These are phyloP conservation scores for Cucumis melo DNA, from an alignment of 306 rosid species.

Conservation along the genomic window DNA sequence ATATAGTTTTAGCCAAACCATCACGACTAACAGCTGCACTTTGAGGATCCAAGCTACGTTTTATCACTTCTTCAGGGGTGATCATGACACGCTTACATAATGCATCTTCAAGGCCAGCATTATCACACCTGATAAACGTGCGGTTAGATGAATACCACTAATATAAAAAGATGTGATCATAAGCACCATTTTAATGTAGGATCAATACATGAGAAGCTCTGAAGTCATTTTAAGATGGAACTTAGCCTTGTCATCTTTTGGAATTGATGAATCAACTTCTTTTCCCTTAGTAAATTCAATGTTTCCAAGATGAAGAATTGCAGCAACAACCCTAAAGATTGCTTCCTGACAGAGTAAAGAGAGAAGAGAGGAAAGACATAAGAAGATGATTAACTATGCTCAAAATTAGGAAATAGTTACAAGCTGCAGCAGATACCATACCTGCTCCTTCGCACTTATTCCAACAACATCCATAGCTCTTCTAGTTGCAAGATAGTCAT, in stretches of 20 bases:
- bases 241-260: conserved; percentile 76
- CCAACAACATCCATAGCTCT: conserved; percentile 99
- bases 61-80: conserved; percentile 98
- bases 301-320: conserved; percentile 90
- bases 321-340: conserved; percentile 90
- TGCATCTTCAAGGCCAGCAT: conserved; percentile 70
- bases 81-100: conserved; percentile 96
- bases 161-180: conserved; percentile 10
- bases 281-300: conserved; percentile 70
- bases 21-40: conserved; percentile 84
- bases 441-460: conserved; percentile 89
- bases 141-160: conserved; percentile 11
- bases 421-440: conserved; percentile 21
- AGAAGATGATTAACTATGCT: conserved; percentile 16
- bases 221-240: conserved; percentile 77
- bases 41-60: conserved; percentile 91
- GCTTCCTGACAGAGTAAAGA: conserved; percentile 57
- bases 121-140: conserved; percentile 56
- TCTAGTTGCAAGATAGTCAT: conserved; percentile 93
- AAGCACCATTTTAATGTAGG: conserved; percentile 4
- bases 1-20: conserved; percentile 88
- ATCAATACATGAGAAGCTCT: conserved; percentile 82
- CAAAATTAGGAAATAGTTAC: conserved; percentile 7
- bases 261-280: conserved; percentile 82
- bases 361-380: conserved; percentile 8